Conservation (phyloP, 1,284 basidiomycete species). For the Jaminaea rosea region DNA sequence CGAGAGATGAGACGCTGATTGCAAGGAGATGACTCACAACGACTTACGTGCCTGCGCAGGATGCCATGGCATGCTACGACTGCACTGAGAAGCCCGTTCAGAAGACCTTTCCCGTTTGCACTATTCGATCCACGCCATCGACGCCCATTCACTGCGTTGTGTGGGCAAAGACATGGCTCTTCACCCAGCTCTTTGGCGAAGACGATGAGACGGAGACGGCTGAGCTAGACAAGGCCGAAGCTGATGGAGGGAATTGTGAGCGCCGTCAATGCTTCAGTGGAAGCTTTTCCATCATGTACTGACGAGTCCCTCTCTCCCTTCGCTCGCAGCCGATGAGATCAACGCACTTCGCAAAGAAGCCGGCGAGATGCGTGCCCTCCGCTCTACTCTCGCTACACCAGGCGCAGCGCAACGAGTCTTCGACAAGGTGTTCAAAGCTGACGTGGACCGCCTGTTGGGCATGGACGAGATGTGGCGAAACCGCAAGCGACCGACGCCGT, state of each 20-base stretch:
- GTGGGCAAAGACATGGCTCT: conserved; percentile 97
- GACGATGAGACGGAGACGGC: conserved; percentile 69
- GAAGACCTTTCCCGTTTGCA: conserved; percentile 94
- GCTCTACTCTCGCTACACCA: conserved; percentile 50
- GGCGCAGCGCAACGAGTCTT: conserved; percentile 63
- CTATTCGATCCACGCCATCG: conserved; percentile 91
- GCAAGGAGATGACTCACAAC: background rate
- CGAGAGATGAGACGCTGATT: background rate
- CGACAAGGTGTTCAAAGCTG: conserved; percentile 80
- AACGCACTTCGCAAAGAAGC: conserved; percentile 79
- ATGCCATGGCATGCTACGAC: conserved; percentile 41
- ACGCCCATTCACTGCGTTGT: conserved; percentile 98
- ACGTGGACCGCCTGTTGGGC: conserved; percentile 75
- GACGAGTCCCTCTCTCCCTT: background rate
- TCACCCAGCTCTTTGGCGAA: conserved; percentile 80
- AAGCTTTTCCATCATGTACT: conserved; percentile 1
- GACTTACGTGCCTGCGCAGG: background rate
- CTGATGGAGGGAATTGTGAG: conserved; percentile 71
- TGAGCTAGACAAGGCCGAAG: conserved; percentile 75
- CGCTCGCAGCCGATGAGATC: conserved; percentile 74
- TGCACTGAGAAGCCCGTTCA: conserved; percentile 63
- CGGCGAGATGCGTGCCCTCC: conserved; percentile 72
- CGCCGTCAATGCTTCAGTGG: background rate
- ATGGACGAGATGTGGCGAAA: conserved; percentile 99
- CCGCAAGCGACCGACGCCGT: conserved; percentile 70